These are phyloP conservation scores for Anisodus tanguticus DNA, from an alignment of 257 asterid species.

Conservation along the genomic window DNA sequence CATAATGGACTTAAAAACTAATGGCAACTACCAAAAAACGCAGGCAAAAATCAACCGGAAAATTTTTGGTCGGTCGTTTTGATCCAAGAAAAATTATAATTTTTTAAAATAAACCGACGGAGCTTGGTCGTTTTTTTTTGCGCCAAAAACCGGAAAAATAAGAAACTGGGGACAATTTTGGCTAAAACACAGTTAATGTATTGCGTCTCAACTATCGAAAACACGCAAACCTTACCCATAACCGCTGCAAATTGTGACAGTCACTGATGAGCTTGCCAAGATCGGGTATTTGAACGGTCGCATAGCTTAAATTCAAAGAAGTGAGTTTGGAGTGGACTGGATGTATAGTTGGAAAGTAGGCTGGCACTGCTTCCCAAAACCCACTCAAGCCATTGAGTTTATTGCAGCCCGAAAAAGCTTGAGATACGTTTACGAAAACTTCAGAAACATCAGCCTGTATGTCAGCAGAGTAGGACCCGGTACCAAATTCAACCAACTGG, in stretches of 20 bases:
- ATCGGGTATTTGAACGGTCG: neutral
- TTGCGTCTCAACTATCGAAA: neutral
- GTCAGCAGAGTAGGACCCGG: neutral
- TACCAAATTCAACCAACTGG: conserved; percentile 1
- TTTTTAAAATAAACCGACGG: too few species aligned
- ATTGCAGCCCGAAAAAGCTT: neutral
- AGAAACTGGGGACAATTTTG: too few species aligned
- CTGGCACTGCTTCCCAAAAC: conserved; percentile 11
- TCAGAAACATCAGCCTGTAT: neutral
- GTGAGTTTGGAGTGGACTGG: neutral
- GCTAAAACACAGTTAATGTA: neutral
- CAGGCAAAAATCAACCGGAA: too few species aligned
- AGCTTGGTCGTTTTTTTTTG: too few species aligned
- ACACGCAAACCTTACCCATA: neutral
- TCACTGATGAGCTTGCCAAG: neutral
- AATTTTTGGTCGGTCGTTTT: too few species aligned
- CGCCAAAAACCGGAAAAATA: too few species aligned
- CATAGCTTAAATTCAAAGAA: conserved; percentile 13
- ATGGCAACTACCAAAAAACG: too few species aligned
- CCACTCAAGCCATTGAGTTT: conserved; percentile 13
- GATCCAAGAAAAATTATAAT: too few species aligned
- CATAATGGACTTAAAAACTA: too few species aligned
- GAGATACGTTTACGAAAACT: neutral
- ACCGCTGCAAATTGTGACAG: neutral
- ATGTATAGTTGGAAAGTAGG: conserved; percentile 16